Percentiles rank a stretch among this genome's conserved stretches.
Evolutionary conservation across 352 stramenopile genomes (phyloP).

Genomic region (Elongisporangium senticosum): DNA sequence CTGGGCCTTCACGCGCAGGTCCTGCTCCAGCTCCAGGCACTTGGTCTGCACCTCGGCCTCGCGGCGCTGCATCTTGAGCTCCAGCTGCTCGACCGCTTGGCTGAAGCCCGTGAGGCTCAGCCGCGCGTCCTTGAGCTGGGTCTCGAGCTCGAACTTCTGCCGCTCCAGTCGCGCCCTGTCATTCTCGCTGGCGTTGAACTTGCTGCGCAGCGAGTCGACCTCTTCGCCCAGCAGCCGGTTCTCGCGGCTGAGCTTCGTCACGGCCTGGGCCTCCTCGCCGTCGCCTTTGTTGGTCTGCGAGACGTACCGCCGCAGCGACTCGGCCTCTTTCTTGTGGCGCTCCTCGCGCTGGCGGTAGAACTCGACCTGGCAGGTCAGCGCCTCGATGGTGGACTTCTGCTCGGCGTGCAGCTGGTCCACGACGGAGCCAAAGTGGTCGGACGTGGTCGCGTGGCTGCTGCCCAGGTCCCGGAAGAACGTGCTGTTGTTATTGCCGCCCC

Average conservation of each 20-base stretch:
- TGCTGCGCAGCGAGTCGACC: conserved; percentile 35
- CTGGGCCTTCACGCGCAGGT: conserved; percentile 31
- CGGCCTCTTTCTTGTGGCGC: conserved; percentile 57
- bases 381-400: conserved; percentile 81
- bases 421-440: conserved; percentile 33
- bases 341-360: conserved; percentile 76
- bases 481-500: conserved; percentile 5
- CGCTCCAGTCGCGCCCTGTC: conserved; percentile 38
- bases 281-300: conserved; percentile 12
- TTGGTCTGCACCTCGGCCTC: conserved; percentile 53
- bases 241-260: conserved; percentile 43
- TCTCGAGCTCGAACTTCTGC: conserved; percentile 43
- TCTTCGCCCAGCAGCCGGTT: conserved; percentile 57
- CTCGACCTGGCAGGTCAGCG: conserved; percentile 64
- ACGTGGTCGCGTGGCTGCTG: conserved; percentile 5
- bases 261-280: conserved; percentile 13
- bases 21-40: conserved; percentile 48
- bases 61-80: conserved; percentile 74
- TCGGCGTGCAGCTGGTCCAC: conserved; percentile 74
- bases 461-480: conserved; percentile 1
- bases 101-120: conserved; percentile 52
- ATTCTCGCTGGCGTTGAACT: conserved; percentile 33
- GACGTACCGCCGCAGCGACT: conserved; percentile 41
- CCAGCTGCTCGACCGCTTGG: conserved; percentile 67
- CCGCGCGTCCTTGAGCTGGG: conserved; percentile 51